Base-by-base conservation (phyloP, 2,329 filamentous ascomycete genomes). In the Thelonectria rubi region DNA sequence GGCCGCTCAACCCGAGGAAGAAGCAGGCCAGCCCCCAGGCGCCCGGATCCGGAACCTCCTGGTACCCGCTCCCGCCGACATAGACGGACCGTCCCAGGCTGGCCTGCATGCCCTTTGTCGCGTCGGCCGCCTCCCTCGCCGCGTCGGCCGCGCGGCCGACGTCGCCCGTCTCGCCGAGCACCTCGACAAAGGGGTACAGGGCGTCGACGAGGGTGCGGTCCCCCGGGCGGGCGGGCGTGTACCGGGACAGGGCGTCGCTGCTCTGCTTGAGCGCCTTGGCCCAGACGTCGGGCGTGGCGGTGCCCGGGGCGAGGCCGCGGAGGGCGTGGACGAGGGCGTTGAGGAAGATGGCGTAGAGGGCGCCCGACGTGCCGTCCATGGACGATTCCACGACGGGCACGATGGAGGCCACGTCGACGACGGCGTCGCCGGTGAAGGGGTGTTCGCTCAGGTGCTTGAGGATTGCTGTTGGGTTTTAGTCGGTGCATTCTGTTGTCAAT, bases 161-260 rank as follows among this genome's bases (percentile, higher is more conserved):
- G 73, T 91, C 86, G 14, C 86, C 86, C 0, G 88, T 88, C 71
- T 84, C 77, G 7, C 79, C 82, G 2, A 98, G 83, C 3, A 84
- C 86, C 45, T 92, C 86, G 53, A 96, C 89, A 74, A 98, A 99
- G 2, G 95, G 95, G 64, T 91, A 86, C 51, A 99, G 81, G 1
- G 94, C 93, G 77, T 99, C 95, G 34, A 98, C 86, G 37, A 98
- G 80, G 0, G 95, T 99, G 52, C 95, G 86, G 75, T 99, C 95
- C 26, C 95, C 95, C 0, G 91, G 90, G 55, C 90, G 88, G 1
- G 95, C 95, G 1, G 94, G 94, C 2, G 95, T 99, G 77, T 98
- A 98, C 73, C 84, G 91, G 37, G 84, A 86, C 59, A 99, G 81
- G 1, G 89, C 88, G 18, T 88, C 82, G 64, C 90, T 86, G 55